Conservation (phyloP, 306 rosid genomes). For the Prunus salicina region DNA sequence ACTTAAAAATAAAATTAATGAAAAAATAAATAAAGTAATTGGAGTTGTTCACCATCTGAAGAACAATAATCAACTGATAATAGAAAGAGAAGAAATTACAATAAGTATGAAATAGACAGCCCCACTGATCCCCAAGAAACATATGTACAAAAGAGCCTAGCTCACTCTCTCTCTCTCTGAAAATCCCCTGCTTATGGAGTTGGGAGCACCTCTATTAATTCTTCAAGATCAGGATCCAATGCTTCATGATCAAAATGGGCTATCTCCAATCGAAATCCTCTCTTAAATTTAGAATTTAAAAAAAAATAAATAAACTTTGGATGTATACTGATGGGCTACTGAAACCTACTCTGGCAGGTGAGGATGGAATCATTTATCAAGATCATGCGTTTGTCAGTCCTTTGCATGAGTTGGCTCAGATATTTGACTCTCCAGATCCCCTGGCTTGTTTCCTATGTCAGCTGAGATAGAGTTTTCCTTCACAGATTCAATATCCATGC, state of each 20-base stretch:
- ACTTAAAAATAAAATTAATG: neutral
- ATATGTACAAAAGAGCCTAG: slow-evolving; percentile 47
- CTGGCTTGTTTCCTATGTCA: slow-evolving; percentile 38
- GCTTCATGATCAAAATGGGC: slow-evolving; percentile 32
- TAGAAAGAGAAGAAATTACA: slow-evolving; percentile 23
- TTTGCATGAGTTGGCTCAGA: slow-evolving; percentile 45
- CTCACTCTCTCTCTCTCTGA: slow-evolving; percentile 17
- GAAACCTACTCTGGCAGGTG: slow-evolving; percentile 22
- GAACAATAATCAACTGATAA: slow-evolving; percentile 27
- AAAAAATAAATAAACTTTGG: slow-evolving; percentile 34
- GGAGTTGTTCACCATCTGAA: slow-evolving; percentile 25
- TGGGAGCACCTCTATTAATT: slow-evolving; percentile 23
- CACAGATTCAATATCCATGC: slow-evolving; percentile 69
- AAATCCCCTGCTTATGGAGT: slow-evolving; percentile 25
- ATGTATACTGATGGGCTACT: slow-evolving; percentile 38
- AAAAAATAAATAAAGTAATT: slow-evolving; percentile 23
- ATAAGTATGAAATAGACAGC: slow-evolving; percentile 29
- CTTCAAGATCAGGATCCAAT: slow-evolving; percentile 24
- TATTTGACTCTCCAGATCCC: slow-evolving; percentile 35
- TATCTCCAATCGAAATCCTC: slow-evolving; percentile 37
- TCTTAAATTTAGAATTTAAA: slow-evolving; percentile 28
- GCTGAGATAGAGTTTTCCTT: slow-evolving; percentile 57
- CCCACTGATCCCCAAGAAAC: slow-evolving; percentile 22
- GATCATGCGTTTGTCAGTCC: slow-evolving; percentile 44
- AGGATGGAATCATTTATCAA: slow-evolving; percentile 27